Evolutionary conservation across 2,329 filamentous ascomycete species (phyloP), one percentile per base, ranked within the genome.

Genomic region (Exophiala mesophila): DNA sequence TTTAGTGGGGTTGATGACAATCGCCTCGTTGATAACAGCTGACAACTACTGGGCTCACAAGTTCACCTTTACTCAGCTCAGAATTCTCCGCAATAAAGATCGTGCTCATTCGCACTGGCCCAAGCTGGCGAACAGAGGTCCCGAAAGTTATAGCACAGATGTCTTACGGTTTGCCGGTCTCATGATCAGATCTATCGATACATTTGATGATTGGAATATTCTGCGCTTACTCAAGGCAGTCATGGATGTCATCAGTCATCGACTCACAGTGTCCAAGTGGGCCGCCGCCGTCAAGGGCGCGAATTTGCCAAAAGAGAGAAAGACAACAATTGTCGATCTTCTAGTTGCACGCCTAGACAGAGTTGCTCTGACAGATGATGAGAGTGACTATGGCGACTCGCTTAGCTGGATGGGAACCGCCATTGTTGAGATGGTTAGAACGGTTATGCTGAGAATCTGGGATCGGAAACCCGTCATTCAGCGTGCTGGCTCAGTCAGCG

Each of bases 391-490:
- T 4, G 7, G 23, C 7, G 23, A 26, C 6, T 7, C 23, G 7
- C 23, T 26, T 26, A 52, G 46, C 29, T 47, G 49, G 46, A 41
- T 49, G 7, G 45, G 43, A 19, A 42, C 42, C 2, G 42, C 35
- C 13, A 34, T 40, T 15, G 21, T 57, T 12, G 52, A 57, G 34
- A 40, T 57, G 16, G 42, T 50, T 21, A 44, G 47, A 29, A 74
- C 82, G 0, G 74, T 92, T 1, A 76, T 95, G 57, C 65, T 94
- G 32, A 78, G 81, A 41, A 80, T 86, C 49, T 96, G 89, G 89
- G 77, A 90, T 57, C 85, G 87, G 0, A 77, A 77, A 41, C 76
- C 85, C 1, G 76, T 82, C 31, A 75, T 94, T 38, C 70, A 78
- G 2, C 80, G 77, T 41, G 82, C 84, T 55, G 79, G 82, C 20